Base-by-base conservation (phyloP, 164 flowering plant species). In the Berberis thunbergii region DNA sequence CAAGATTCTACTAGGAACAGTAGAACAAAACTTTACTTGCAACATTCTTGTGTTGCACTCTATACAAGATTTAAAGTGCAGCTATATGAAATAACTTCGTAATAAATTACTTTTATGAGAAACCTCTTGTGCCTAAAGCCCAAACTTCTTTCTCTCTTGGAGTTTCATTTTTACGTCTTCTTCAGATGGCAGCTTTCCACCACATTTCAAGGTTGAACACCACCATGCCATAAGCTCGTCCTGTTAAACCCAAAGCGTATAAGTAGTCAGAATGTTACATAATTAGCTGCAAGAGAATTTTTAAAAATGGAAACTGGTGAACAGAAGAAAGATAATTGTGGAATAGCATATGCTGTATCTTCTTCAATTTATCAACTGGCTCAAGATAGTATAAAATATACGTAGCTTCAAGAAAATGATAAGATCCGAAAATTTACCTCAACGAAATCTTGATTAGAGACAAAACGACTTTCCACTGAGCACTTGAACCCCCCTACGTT, bases 151-250 rank as follows among this genome's bases (percentile, higher is more conserved):
- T 61, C 72, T 80, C 76, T 80, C 77, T 63, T 75, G 69, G 41
- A 84, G 64, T 73, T 82, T 88, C 52, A 41, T n/a, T 63, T 53
- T 77, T 58, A 91, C 59, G 9, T 84, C 81, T 62, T 79, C 84
- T 69, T 76, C 75, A 0, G 86, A 67, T 4, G 89, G 94, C 45
- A 82, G 57, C 67, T 76, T 75, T 63, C 62, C 74, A 40, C 84
- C 83, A 46, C 73, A 67, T 69, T 59, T 75, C 46, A 66, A 26
- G 56, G 67, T 77, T 43, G 80, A 60, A 53, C 67, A 62, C 97
- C 91, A 91, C 97, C 97, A 91, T 41, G 83, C 89, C 71, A 71
- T 74, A 12, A 88, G 82, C 78, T 91, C 97, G 57, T 86, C 96
- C 97, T 91, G 86, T 69, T 69, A 64, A 71, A 12, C 38, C 43